phyloP scores from a whole-genome alignment of 2,329 filamentous ascomycete species.

The Colletotrichum sp. region DNA sequence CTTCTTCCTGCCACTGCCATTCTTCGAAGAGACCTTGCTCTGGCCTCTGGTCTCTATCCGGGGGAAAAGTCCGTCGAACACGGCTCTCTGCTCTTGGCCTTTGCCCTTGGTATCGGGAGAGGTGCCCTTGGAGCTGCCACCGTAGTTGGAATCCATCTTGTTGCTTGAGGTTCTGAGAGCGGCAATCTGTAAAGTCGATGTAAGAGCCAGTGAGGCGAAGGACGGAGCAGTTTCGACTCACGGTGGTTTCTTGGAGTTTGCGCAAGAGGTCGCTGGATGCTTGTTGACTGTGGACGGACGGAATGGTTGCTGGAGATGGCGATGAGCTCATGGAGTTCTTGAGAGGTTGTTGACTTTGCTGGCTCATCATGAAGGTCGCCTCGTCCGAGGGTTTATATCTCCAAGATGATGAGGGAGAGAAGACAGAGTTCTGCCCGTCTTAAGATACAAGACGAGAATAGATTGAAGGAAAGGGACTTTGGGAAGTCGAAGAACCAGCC shows the following conservation, averaged over 20 bases:
- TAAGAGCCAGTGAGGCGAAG: neutral
- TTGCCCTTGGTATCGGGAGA: constrained; percentile 17
- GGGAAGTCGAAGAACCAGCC: neutral
- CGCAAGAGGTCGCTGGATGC: constrained; percentile 10
- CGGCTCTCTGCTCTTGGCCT: neutral
- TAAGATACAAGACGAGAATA: neutral
- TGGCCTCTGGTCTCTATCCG: constrained; percentile 28
- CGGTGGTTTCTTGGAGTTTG: constrained; percentile 17
- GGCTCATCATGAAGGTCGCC: constrained; percentile 11
- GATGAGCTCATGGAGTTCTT: neutral
- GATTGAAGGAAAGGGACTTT: constrained; percentile 12
- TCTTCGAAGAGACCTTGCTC: constrained; percentile 20
- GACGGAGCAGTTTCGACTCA: neutral
- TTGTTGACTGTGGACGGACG: neutral
- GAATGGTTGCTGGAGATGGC: neutral
- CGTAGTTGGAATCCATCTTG: constrained; percentile 11
- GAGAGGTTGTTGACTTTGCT: neutral
- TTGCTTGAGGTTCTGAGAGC: constrained; percentile 3
- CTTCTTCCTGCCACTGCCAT: constrained; percentile 15
- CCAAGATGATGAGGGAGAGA: neutral
- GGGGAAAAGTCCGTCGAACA: constrained; percentile 26
- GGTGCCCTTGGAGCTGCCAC: constrained; percentile 21
- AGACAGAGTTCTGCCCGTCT: neutral
- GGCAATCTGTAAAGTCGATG: neutral
- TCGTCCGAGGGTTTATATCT: constrained; percentile 12